These are phyloP conservation scores for Colletotrichum echinochloae DNA, from an alignment of 2,329 filamentous ascomycete genomes.

Conservation along the genomic window DNA sequence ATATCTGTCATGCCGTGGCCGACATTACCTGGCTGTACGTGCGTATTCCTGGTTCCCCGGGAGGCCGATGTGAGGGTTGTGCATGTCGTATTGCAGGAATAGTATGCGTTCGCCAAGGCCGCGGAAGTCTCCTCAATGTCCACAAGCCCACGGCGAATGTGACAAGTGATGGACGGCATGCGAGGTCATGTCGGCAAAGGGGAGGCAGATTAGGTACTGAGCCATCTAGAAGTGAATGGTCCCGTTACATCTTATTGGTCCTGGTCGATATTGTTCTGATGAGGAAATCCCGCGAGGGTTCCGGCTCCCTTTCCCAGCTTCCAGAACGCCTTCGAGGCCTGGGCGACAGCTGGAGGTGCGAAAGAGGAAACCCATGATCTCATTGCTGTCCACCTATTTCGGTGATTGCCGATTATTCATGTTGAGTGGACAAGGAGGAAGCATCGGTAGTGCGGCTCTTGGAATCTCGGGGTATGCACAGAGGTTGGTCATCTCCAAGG, in stretches of 20 bases:
- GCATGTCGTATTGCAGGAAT: slow-evolving; percentile 20
- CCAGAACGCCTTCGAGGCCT: neutral
- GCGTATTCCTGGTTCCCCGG: slow-evolving; percentile 12
- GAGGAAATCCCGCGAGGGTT: slow-evolving; percentile 5
- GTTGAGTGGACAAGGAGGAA: neutral
- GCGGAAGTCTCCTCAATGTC: slow-evolving; percentile 33
- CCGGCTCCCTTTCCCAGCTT: neutral
- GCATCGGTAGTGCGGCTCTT: slow-evolving; percentile 6
- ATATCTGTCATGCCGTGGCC: slow-evolving; percentile 5
- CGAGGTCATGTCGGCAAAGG: slow-evolving; percentile 1
- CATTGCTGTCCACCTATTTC: neutral
- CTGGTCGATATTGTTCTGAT: neutral
- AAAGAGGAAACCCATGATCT: neutral
- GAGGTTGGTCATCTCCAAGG: neutral
- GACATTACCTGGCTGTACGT: slow-evolving; percentile 17
- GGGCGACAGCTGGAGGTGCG: neutral
- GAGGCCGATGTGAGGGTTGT: neutral
- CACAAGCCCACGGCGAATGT: slow-evolving; percentile 10
- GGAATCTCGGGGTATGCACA: neutral
- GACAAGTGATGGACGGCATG: slow-evolving; percentile 22
- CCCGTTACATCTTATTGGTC: neutral
- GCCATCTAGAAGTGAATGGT: slow-evolving; percentile 7
- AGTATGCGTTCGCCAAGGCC: slow-evolving; percentile 28
- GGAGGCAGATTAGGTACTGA: neutral
- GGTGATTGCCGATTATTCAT: neutral